Conservation (phyloP, 106 monocot species). For the Apostasia ramifera region DNA sequence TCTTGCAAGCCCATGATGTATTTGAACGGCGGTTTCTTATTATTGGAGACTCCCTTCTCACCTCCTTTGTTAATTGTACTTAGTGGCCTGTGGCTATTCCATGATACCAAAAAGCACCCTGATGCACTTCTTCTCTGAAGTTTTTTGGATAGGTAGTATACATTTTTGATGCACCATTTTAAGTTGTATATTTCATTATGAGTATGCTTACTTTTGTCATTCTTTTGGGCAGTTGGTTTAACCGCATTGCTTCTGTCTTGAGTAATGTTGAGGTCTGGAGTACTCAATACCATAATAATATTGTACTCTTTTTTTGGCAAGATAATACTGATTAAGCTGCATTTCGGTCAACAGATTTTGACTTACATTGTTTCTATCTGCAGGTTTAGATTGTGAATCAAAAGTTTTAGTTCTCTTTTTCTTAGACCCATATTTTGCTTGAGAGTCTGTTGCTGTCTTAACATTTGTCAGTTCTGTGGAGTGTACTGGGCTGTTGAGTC, state of each 20-base stretch:
- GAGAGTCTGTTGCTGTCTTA: neutral
- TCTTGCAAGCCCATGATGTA: slow-evolving; percentile 45
- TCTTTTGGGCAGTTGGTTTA: slow-evolving; percentile 9
- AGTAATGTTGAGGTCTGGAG: slow-evolving; percentile 15
- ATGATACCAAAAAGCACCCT: slow-evolving; percentile 36
- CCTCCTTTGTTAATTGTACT: slow-evolving; percentile 83
- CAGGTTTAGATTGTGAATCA: slow-evolving; percentile 13
- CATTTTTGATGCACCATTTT: slow-evolving; percentile 10
- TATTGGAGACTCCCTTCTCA: slow-evolving; percentile 48
- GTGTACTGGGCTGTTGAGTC: neutral
- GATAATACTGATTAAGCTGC: neutral
- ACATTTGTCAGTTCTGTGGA: slow-evolving; percentile 1
- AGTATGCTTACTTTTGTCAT: slow-evolving; percentile 6
- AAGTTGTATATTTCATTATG: slow-evolving; percentile 3
- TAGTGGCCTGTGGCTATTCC: slow-evolving; percentile 30
- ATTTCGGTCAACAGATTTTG: neutral
- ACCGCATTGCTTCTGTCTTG: slow-evolving; percentile 19
- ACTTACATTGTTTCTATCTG: slow-evolving; percentile 4
- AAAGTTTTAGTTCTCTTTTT: neutral
- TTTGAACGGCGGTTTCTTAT: slow-evolving; percentile 71
- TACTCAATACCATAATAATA: slow-evolving; percentile 1
- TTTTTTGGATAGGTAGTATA: slow-evolving; percentile 23
- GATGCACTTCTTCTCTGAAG: slow-evolving; percentile 39
- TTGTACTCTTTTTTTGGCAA: neutral
- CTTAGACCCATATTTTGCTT: slow-evolving; percentile 6